Percentiles rank a stretch among this genome's conserved stretches.
phyloP scores from a whole-genome alignment of 164 flowering plant genomes.

The Umbellularia californica region DNA sequence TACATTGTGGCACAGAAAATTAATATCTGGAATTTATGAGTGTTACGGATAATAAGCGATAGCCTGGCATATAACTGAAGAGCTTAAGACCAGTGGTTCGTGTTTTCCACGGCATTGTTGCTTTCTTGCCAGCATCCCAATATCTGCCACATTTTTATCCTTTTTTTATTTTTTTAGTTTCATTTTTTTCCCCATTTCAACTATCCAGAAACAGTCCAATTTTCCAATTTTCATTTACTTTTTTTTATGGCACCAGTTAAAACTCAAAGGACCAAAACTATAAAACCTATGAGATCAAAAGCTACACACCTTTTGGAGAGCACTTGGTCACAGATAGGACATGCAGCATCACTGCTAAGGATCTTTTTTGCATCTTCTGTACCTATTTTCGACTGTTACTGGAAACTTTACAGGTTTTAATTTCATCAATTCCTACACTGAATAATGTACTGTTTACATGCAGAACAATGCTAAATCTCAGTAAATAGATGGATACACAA shows the following conservation, averaged over 20 bases:
- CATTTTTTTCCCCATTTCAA: not conserved
- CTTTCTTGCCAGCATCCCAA: not conserved
- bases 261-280: not conserved
- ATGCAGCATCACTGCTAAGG: constrained; percentile 81
- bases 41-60: not conserved
- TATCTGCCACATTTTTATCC: not conserved
- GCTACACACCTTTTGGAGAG: constrained; percentile 73
- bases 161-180: too few species aligned
- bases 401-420: not conserved
- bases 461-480: too few species aligned
- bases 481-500: constrained; percentile 56
- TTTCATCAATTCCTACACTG: not conserved
- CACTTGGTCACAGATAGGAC: constrained; percentile 96
- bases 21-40: not conserved
- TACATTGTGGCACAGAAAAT: not conserved
- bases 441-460: not conserved
- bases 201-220: not conserved
- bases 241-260: not conserved
- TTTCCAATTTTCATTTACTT: too few species aligned
- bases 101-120: not conserved
- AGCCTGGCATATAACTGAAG: not conserved
- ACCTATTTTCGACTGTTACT: constrained; percentile 49
- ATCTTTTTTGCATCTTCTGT: constrained; percentile 88
- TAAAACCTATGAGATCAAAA: not conserved
- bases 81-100: not conserved